These are phyloP conservation scores for Uncinocarpus reesii DNA, from an alignment of 2,329 filamentous ascomycete genomes.

Conservation along the genomic window DNA sequence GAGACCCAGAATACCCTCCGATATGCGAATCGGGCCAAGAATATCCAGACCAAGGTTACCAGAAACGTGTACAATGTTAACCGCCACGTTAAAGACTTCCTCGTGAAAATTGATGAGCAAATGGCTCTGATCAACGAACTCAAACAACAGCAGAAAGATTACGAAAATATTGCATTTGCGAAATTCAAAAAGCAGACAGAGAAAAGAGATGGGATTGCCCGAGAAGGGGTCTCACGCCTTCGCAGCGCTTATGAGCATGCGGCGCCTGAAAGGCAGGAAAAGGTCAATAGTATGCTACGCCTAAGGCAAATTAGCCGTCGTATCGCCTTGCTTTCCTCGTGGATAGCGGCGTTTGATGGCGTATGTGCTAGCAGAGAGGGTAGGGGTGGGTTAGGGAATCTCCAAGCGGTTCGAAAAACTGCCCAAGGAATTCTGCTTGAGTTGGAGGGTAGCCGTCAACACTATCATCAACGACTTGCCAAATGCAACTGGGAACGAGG, in stretches of 20 bases:
- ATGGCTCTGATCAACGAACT: slow-evolving; percentile 95
- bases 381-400: slow-evolving; percentile 54
- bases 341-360: slow-evolving; percentile 83
- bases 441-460: slow-evolving; percentile 78
- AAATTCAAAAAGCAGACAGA: slow-evolving; percentile 88
- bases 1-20: slow-evolving; percentile 96
- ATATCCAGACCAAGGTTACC: slow-evolving; percentile 99
- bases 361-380: slow-evolving; percentile 63
- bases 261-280: slow-evolving; percentile 64
- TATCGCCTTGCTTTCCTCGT: slow-evolving; percentile 75
- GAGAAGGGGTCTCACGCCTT: slow-evolving; percentile 70
- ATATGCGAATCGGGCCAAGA: slow-evolving; percentile 96
- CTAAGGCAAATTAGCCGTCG: slow-evolving; percentile 72
- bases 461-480: slow-evolving; percentile 73
- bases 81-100: slow-evolving; percentile 95
- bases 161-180: slow-evolving; percentile 66
- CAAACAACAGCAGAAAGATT: slow-evolving; percentile 83
- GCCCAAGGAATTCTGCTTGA: slow-evolving; percentile 82
- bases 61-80: slow-evolving; percentile 98
- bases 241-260: slow-evolving; percentile 77
- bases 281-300: slow-evolving; percentile 68
- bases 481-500: slow-evolving; percentile 78
- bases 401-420: slow-evolving; percentile 71
- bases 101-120: slow-evolving; percentile 98
- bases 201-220: slow-evolving; percentile 64